Base-by-base conservation (phyloP, 2,329 filamentous ascomycete genomes). In the Sclerotinia sclerotiorum region DNA sequence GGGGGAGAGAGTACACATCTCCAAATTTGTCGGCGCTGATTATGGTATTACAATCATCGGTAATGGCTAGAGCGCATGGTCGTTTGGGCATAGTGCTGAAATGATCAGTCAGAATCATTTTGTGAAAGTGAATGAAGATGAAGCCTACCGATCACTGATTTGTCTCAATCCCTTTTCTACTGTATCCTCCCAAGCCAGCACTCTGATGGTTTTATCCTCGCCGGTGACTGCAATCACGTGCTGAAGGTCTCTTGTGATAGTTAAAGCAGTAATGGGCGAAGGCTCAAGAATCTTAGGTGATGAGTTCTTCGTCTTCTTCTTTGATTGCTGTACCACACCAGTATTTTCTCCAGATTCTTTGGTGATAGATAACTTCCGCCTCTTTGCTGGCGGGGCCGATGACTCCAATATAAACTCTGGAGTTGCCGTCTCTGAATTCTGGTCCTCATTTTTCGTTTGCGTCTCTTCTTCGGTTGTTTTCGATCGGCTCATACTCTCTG, bases 11-110 rank as follows among this genome's bases (percentile, higher is more conserved):
- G 80, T 97, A 98, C 70, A 97, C 94, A 78, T 99, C 95, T 72
- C 95, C 95, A 76, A 98, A 98, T 79, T 99, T 99, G 82, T 99
- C 95, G 65, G 88, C 94, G 70, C 87, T 88, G 69, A 98, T 80
- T 71, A 99, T 92, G 11, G 88, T 91, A 55, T 84, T 83, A 70
- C 87, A 84, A 76, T 94, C 89, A 51, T 86, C 82, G 10, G 90
- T 88, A 65, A 97, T 80, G 64, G 85, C 81, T 69, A 98, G 82
- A 48, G 91, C 88, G 77, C 90, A 94, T 17, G 94, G 93, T 48
- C 93, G 88, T 81, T 97, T 98, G 51, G 93, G 92, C 91, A 98
- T 96, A 69, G 81, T 81, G 79, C 93, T 72, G 54, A 21, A 57
- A 35, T 57, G 60, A 64, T 66, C 54, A 58, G 64, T 51, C 35